These are phyloP conservation scores for Kurtzmaniella quercitrusa DNA, from an alignment of 1,139 yeast species.

Conservation along the genomic window DNA sequence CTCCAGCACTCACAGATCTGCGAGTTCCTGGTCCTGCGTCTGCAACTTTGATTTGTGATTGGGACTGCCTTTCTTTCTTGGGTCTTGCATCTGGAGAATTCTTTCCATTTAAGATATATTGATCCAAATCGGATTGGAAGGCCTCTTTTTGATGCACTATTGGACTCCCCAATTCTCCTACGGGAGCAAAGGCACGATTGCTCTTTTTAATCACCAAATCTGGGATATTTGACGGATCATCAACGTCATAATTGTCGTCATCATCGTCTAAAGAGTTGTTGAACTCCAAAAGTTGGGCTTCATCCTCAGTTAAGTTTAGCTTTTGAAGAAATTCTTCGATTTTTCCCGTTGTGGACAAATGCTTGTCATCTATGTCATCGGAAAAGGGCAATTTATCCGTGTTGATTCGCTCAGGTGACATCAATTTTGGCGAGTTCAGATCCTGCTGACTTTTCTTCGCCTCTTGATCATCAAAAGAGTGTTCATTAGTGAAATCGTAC, in stretches of 20 bases:
- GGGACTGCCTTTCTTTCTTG: too few relatives aligned
- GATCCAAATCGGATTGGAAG: neutral
- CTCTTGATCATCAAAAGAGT: neutral
- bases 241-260: neutral
- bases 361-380: neutral
- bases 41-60: too few relatives aligned
- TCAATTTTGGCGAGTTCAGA: neutral
- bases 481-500: neutral
- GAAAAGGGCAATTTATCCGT: neutral
- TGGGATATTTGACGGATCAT: neutral
- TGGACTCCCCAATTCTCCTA: neutral
- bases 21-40: neutral
- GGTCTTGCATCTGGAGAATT: too few relatives aligned
- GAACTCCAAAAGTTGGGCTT: neutral
- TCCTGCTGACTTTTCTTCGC: neutral
- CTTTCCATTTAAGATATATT: neutral
- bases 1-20: neutral
- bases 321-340: constrained; percentile 1
- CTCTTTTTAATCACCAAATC: neutral
- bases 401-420: neutral
- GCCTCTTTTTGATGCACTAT: neutral
- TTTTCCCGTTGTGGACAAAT: neutral
- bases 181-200: neutral
- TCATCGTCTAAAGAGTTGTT: neutral
- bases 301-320: neutral